A percentile compares a stretch with the other conserved stretches of the same genome.
Evolutionary conservation across 129 eudicot species (phyloP).

Genomic region (Artemisia argyi): DNA sequence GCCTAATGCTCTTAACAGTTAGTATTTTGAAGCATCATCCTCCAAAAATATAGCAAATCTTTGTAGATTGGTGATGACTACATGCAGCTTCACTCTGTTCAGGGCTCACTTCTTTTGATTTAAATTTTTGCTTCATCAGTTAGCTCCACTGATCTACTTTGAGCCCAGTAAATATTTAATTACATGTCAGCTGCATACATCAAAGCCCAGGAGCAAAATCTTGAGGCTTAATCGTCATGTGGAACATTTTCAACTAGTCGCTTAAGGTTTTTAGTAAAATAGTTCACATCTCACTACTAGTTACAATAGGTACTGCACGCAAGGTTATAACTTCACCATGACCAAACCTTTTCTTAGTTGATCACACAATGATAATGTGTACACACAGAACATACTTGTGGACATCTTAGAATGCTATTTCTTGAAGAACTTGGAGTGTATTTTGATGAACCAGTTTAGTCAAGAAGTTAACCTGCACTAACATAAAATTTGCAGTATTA

Average conservation of each 20-base stretch:
- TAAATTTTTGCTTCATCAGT: conserved; percentile 4
- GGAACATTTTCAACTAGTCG: conserved; percentile 9
- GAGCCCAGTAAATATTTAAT: not conserved
- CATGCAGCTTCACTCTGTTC: conserved; percentile 2
- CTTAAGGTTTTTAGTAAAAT: not conserved
- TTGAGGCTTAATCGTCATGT: not conserved
- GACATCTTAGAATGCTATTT: conserved; percentile 70
- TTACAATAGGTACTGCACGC: not conserved
- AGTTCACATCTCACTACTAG: conserved; percentile 3
- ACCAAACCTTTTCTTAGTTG: conserved; percentile 8
- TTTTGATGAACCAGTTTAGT: conserved; percentile 60
- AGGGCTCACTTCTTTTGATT: not conserved
- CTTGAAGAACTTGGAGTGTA: conserved; percentile 90
- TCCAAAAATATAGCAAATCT: not conserved
- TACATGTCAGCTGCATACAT: conserved; percentile 2
- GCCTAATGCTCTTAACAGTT: not conserved
- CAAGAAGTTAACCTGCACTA: conserved; percentile 76
- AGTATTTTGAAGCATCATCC: conserved; percentile 12
- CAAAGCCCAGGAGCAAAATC: not conserved
- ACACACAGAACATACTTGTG: not conserved
- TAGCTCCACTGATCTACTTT: conserved; percentile 17
- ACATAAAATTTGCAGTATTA: conserved; percentile 2
- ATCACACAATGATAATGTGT: conserved; percentile 9
- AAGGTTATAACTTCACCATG: conserved; percentile 11
- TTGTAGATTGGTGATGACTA: not conserved